Conservation (phyloP, 2,329 filamentous ascomycete species). For the Fusarium solani-melongenae region DNA sequence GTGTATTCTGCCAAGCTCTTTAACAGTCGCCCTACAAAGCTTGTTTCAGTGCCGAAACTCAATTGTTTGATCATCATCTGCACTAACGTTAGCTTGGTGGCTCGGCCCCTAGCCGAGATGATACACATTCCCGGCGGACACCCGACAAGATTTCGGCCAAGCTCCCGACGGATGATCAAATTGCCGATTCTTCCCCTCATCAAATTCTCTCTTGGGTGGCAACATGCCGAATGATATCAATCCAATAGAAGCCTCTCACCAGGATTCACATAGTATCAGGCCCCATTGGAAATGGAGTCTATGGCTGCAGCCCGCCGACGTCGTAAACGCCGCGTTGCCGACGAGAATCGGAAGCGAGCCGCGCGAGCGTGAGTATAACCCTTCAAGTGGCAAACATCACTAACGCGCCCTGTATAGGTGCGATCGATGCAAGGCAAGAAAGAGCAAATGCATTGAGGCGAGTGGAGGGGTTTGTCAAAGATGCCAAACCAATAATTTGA, state of each 20-base stretch:
- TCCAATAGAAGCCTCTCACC: background rate
- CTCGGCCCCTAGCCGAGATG: background rate
- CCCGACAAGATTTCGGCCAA: background rate
- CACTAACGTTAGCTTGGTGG: background rate
- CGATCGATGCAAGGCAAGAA: conserved; percentile 49
- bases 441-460: conserved; percentile 49
- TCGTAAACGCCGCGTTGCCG: conserved; percentile 38
- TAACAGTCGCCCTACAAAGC: background rate
- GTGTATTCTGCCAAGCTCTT: background rate
- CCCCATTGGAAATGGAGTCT: background rate
- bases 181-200: background rate
- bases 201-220: background rate
- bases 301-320: background rate
- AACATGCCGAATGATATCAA: background rate
- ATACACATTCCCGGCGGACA: background rate
- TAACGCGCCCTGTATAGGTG: conserved; percentile 28
- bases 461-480: conserved; percentile 42
- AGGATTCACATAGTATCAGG: background rate
- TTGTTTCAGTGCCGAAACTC: background rate
- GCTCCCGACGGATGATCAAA: background rate
- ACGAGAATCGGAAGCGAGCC: conserved; percentile 49
- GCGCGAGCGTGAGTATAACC: conserved; percentile 38
- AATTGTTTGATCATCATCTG: background rate
- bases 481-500: conserved; percentile 39
- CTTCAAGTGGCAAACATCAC: background rate